Percentiles rank a stretch among this genome's conserved stretches.
phyloP scores from a whole-genome alignment of 305 asterid species.

The Fraxinus angustifolia region DNA sequence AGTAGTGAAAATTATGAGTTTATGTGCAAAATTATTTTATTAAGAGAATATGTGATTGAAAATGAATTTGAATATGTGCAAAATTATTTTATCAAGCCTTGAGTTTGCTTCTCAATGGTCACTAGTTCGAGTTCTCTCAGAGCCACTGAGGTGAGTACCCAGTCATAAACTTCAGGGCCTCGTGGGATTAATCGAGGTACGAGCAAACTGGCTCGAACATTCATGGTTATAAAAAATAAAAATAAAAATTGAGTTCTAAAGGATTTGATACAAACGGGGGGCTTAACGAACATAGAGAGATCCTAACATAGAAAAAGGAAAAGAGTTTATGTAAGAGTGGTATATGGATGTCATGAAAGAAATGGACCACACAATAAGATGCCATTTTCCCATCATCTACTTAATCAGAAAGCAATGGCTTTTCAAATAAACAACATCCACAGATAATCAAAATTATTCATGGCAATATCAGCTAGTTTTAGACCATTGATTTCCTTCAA shows the following conservation, averaged over 20 bases:
- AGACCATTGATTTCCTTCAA: conserved; percentile 25
- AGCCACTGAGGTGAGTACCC: too few species aligned
- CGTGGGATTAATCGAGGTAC: too few species aligned
- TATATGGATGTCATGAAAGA: neutral
- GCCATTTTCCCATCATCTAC: conserved; percentile 23
- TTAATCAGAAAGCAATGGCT: conserved; percentile 22
- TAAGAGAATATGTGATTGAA: neutral
- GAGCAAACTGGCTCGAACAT: too few species aligned
- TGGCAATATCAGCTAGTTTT: conserved; percentile 38
- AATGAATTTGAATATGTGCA: too few species aligned
- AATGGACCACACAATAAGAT: conserved; percentile 20
- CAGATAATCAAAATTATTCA: conserved; percentile 14
- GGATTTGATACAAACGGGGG: neutral
- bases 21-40: neutral
- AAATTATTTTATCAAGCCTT: too few species aligned
- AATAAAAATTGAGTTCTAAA: neutral
- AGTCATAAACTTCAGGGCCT: too few species aligned
- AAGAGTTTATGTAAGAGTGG: neutral
- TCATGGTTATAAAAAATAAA: too few species aligned
- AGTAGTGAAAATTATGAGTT: neutral
- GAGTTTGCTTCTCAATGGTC: too few species aligned
- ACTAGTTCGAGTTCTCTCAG: too few species aligned
- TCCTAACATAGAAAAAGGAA: neutral
- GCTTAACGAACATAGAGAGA: neutral
- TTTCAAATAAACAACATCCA: conserved; percentile 3